Evolutionary conservation across 768 basidiomycete genomes (phyloP), one percentile per base, ranked within the genome.

Genomic region (Mycena polygramma): DNA sequence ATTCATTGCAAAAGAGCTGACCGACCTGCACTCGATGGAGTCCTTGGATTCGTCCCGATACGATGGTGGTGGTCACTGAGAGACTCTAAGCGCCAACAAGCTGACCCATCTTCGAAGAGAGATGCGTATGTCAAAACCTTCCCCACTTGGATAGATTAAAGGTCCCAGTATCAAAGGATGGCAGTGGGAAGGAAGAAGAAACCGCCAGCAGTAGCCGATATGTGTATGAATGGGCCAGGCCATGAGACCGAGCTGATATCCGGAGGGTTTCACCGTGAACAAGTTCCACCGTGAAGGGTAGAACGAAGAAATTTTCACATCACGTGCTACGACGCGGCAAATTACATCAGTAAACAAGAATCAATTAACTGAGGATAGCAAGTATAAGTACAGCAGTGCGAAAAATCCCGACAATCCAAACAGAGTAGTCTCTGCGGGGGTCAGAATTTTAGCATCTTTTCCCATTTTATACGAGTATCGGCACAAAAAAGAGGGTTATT

Each of bases 111-210:
- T 57, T 64, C 63, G 46, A 22, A 60, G 49, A 63, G 60, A 39
- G 60, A 62, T 54, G 62, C 39, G 39, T 17, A 66, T 52, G 65
- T 66, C 65, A 66, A 58, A 13, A 26, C 39, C 39, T 66, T 58
- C 65, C 57, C 65, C 65, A 66, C 13, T 41, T 49, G 65, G 65
- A 22, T 51, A 66, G 19, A 66, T 66, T 66, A 58, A 57, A 14
- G 15, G 24, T 39, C 11, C 36, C 53, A 20, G 13, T 10, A 53
- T 51, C 45, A 63, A 30, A 2, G 26, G 8, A 43, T 45, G 64
- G 24, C 58, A 46, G 17, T 20, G 24, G 19, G 19, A 30, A 30
- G 30, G 26, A 22, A 46, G 48, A 45, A 54, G 15, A 36, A 17
- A 20, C 17, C 5, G 57, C 24, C 36, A 45, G 8, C 43, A 2